phyloP scores from a whole-genome alignment of 768 basidiomycete species.

The Termitomyces sp. region DNA sequence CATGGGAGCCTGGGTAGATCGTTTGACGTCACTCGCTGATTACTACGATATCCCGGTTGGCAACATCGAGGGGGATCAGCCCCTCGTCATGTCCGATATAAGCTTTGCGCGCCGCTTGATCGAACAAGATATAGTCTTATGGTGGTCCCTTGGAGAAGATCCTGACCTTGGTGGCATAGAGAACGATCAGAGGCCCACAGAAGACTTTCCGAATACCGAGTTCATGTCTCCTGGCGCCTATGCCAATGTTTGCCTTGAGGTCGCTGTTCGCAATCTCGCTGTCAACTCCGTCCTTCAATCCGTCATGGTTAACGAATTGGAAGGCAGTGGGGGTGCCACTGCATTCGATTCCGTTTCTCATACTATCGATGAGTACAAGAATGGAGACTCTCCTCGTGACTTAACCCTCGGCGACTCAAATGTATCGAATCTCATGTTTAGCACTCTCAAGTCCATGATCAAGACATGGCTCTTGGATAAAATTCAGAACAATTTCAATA shows the following conservation, averaged over 20 bases:
- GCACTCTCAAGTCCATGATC: slow-evolving; percentile 80
- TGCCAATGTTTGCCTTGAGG: slow-evolving; percentile 87
- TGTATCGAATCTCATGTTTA: slow-evolving; percentile 82
- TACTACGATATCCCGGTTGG: slow-evolving; percentile 94
- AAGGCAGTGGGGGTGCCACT: slow-evolving; percentile 90
- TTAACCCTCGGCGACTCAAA: slow-evolving; percentile 86
- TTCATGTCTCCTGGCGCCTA: slow-evolving; percentile 84
- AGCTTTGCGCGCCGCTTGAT: slow-evolving; percentile 84
- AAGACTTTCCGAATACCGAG: slow-evolving; percentile 80
- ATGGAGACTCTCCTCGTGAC: slow-evolving; percentile 61
- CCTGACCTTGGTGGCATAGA: slow-evolving; percentile 95
- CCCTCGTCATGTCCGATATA: slow-evolving; percentile 83
- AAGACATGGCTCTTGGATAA: slow-evolving; percentile 89
- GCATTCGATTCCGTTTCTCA: slow-evolving; percentile 92
- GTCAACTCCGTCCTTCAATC: slow-evolving; percentile 94
- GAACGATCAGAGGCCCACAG: slow-evolving; percentile 69
- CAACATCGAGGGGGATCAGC: slow-evolving; percentile 87
- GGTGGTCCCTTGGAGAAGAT: slow-evolving; percentile 90
- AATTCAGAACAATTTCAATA: slow-evolving; percentile 58
- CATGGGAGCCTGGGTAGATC: slow-evolving; percentile 74
- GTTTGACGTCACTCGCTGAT: slow-evolving; percentile 71
- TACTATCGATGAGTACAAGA: slow-evolving; percentile 85
- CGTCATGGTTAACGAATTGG: slow-evolving; percentile 92
- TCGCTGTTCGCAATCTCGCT: slow-evolving; percentile 87
- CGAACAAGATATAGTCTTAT: slow-evolving; percentile 86